Percentiles rank a stretch among this genome's conserved stretches.
phyloP scores from a whole-genome alignment of 2,329 filamentous ascomycete species.

The Aspergillus eucalypticola region DNA sequence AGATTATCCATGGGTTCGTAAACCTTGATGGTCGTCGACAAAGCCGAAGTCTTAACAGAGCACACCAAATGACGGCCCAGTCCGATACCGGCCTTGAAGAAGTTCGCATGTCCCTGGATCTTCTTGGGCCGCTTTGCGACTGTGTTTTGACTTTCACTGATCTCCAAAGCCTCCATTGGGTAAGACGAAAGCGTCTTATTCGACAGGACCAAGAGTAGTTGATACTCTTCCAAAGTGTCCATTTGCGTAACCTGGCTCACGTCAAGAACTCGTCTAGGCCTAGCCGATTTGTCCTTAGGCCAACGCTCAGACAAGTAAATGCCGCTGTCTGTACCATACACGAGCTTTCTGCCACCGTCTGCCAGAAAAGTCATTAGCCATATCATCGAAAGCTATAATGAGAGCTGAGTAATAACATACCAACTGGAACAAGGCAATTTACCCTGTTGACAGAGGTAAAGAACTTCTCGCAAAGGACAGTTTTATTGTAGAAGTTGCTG shows the following conservation, averaged over 20 bases:
- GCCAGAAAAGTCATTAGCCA: conserved; percentile 19
- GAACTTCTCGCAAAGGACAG: conserved; percentile 77
- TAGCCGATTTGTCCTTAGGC: conserved; percentile 71
- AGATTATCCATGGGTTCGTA: conserved; percentile 96
- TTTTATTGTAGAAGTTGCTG: conserved; percentile 70
- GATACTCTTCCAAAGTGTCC: conserved; percentile 93
- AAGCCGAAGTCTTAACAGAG: conserved; percentile 88
- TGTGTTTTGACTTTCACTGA: conserved; percentile 71
- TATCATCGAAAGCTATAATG: not conserved
- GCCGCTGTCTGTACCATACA: conserved; percentile 91
- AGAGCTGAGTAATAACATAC: conserved; percentile 51
- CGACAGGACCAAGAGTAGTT: conserved; percentile 83
- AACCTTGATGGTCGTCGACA: conserved; percentile 98
- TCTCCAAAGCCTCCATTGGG: conserved; percentile 80
- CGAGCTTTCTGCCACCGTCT: conserved; percentile 93
- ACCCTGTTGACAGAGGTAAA: conserved; percentile 87
- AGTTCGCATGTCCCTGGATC: conserved; percentile 95
- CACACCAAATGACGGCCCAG: conserved; percentile 92
- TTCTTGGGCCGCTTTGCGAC: conserved; percentile 86
- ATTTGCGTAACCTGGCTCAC: conserved; percentile 87
- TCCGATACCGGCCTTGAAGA: conserved; percentile 97
- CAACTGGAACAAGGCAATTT: conserved; percentile 91
- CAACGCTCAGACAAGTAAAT: conserved; percentile 91
- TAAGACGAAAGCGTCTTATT: conserved; percentile 94
- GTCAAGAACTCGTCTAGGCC: conserved; percentile 82